phyloP scores from a whole-genome alignment of 2,329 filamentous ascomycete species.

The Hypoxylon sp. region DNA sequence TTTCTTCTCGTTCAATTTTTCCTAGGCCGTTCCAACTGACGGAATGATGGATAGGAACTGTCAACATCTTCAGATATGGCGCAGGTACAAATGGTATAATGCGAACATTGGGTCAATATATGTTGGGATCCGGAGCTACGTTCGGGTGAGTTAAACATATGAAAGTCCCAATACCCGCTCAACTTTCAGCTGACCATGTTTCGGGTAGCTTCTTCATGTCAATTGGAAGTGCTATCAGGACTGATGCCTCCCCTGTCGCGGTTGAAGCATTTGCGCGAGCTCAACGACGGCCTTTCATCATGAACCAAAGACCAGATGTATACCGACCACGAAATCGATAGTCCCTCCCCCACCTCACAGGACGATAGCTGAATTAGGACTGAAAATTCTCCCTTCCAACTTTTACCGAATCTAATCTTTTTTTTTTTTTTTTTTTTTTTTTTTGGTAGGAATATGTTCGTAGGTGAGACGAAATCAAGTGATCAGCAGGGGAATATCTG shows the following conservation, averaged over 20 bases:
- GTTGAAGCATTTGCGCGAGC: conserved; percentile 82
- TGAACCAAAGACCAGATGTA: conserved; percentile 59
- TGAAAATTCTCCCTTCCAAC: conserved; percentile 2
- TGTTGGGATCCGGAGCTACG: conserved; percentile 93
- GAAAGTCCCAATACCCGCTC: background rate
- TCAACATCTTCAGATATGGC: conserved; percentile 95
- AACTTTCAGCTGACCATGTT: conserved; percentile 40
- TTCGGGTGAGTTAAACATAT: conserved; percentile 79
- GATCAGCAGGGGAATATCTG: conserved; percentile 13
- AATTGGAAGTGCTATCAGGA: conserved; percentile 95
- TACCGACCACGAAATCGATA: conserved; percentile 57
- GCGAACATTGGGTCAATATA: conserved; percentile 95
- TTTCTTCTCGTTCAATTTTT: background rate
- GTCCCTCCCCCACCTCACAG: conserved; percentile 4
- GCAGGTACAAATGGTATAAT: conserved; percentile 94
- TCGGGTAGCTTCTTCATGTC: conserved; percentile 91
- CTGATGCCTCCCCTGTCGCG: conserved; percentile 84
- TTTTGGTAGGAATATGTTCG: background rate
- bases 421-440: background rate
- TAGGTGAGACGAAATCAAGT: conserved; percentile 17
- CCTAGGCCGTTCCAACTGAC: conserved; percentile 30
- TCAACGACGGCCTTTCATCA: conserved; percentile 80
- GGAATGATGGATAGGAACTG: conserved; percentile 73
- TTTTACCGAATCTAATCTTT: conserved; percentile 1
- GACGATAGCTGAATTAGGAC: background rate